A percentile compares a stretch with the other conserved stretches of the same genome.
Conservation (phyloP, 257 asterid species). For the Marsdenia floribunda region DNA sequence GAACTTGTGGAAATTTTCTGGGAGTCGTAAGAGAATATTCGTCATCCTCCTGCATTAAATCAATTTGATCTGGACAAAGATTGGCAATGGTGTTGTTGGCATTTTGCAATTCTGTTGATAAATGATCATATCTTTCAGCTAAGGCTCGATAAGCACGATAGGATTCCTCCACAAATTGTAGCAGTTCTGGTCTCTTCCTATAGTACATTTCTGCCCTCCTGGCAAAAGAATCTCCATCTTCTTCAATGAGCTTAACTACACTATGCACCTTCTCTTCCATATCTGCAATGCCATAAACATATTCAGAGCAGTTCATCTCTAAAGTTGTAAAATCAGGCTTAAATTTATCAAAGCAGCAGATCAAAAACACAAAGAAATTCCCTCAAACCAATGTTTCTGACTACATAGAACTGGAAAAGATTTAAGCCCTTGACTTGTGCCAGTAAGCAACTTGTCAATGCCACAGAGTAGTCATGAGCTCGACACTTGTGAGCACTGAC, state of each 20-base stretch:
- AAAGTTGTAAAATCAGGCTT: not conserved
- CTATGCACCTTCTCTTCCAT: slow-evolving; percentile 81
- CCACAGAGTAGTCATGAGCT: too few relatives aligned
- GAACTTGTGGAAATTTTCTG: slow-evolving; percentile 20
- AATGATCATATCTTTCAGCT: slow-evolving; percentile 80
- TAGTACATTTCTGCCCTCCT: slow-evolving; percentile 95
- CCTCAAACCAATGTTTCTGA: not conserved
- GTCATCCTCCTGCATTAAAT: slow-evolving; percentile 55
- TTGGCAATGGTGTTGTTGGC: slow-evolving; percentile 81
- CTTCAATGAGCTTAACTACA: slow-evolving; percentile 66
- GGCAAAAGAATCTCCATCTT: slow-evolving; percentile 88
- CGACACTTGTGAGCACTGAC: too few relatives aligned
- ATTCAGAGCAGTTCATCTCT: not conserved
- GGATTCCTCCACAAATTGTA: slow-evolving; percentile 64
- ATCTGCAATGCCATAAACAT: slow-evolving; percentile 34
- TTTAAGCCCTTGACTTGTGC: too few relatives aligned
- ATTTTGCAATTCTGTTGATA: slow-evolving; percentile 79
- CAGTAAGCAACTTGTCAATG: too few relatives aligned
- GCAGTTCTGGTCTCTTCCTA: slow-evolving; percentile 80
- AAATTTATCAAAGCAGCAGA: not conserved
- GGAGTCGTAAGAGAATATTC: slow-evolving; percentile 28
- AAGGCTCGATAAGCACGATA: slow-evolving; percentile 60
- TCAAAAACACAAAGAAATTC: not conserved
- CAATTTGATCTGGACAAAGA: slow-evolving; percentile 75
- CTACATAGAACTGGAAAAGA: not conserved